Evolutionary conservation across 169 alveolate species (phyloP), one percentile per base, ranked within the genome.

Genomic region (Condylostoma magnum): DNA sequence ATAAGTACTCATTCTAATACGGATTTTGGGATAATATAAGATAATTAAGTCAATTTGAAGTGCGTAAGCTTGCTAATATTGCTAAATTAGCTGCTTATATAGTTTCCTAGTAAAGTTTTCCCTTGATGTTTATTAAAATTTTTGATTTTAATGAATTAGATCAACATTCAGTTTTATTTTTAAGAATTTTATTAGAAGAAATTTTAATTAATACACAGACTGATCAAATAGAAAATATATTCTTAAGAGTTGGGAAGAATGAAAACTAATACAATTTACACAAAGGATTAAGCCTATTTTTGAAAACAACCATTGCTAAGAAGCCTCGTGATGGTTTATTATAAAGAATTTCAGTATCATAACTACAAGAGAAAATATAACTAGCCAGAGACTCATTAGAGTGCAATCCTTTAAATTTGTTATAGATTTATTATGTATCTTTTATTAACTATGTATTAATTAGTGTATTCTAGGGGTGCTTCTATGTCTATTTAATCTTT

Each of bases 291-390:
- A 33, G 30, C 36, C 38, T 60, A 18, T 60, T 38, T 38, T 1
- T 60, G 2, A 60, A 60, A 60, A 8, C 43, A 18, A 34, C 33
- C 10, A 36, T 60, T n/a, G 18, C 43, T n/a, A 60, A 60, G 2
- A 52, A 60, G 3, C 71, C 71, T 1, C n/a, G 71, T n/a, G 20
- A 60, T 38, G 71, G 71, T n/a, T n/a, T n/a, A n/a, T n/a, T n/a
- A n/a, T n/a, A n/a, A n/a, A n/a, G n/a, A n/a, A n/a, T n/a, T n/a
- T n/a, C n/a, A n/a, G n/a, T n/a, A n/a, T n/a, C n/a, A n/a, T n/a
- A n/a, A n/a, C n/a, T n/a, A n/a, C n/a, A n/a, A n/a, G n/a, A n/a
- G n/a, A n/a, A n/a, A n/a, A n/a, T n/a, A n/a, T n/a, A n/a, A n/a
- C n/a, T n/a, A n/a, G n/a, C n/a, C n/a, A n/a, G n/a, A n/a, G n/a